Evolutionary conservation across 2,329 filamentous ascomycete species (phyloP), one percentile per base, ranked within the genome.

Genomic region (Pseudonectria foliicola): DNA sequence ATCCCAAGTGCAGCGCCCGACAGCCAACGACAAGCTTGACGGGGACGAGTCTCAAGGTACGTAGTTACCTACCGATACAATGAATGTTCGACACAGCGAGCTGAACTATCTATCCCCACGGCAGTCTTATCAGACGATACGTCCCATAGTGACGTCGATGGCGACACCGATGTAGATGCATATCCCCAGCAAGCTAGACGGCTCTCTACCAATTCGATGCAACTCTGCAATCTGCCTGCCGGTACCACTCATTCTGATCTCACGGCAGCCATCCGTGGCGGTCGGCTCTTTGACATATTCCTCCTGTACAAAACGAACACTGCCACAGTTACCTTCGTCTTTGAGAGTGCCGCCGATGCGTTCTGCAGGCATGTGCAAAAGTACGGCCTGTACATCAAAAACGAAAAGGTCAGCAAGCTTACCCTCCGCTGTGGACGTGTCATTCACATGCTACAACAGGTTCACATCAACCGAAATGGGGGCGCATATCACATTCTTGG

Each of bases 311-410:
- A 71, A 27, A 78, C 86, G 33, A 72, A 72, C 23, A 65, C 64
- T 29, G 82, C 77, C 4, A 73, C 70, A 27, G 67, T 92, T 2
- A 85, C 85, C 0, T 92, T 92, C 53, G 64, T 85, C 6, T 68
- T 78, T 33, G 73, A 73, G 24, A 63, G 68, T 13, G 71, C 77
- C 38, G 81, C 81, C n/a, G 59, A 63, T 18, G 70, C 73, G 0
- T 92, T 87, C 53, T 67, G 80, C 31, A 67, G 75, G 1, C 70
- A 85, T 56, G 69, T 72, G 14, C 80, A 76, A 52, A 70, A 69
- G 23, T 68, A 81, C 40, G 81, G 80, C 42, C 54, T 92, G 33
- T 83, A 83, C 49, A 67, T 92, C 43, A 75, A 75, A 32, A 71
- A 73, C 35, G 84, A 82, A 56, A 68, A 76, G 47, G 83, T 86